These are phyloP conservation scores for Asclepias syriaca DNA, from an alignment of 257 asterid species.

Conservation along the genomic window DNA sequence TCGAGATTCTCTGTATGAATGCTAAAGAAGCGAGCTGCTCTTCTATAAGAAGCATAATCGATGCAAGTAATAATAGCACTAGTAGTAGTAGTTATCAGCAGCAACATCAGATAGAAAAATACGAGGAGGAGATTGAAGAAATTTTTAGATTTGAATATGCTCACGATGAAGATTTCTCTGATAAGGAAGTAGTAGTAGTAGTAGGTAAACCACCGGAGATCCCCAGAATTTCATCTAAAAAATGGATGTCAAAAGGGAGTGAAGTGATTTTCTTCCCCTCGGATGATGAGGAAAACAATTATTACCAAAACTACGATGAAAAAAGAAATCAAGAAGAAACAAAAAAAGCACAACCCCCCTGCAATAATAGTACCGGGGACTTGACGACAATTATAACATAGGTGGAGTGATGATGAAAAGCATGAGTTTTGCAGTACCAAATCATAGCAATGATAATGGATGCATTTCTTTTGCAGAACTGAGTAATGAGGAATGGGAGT, in stretches of 20 bases:
- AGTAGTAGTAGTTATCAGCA: background rate
- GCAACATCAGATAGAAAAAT: slow-evolving; percentile 24
- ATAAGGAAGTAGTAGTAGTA: slow-evolving; percentile 13
- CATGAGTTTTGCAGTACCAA: slow-evolving; percentile 52
- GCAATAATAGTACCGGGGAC: background rate
- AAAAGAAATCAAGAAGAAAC: slow-evolving; percentile 17
- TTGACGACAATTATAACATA: slow-evolving; percentile 14
- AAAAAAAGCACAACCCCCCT: background rate
- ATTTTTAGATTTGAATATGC: slow-evolving; percentile 50
- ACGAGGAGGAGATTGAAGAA: slow-evolving; percentile 31
- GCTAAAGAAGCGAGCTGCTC: slow-evolving; percentile 45
- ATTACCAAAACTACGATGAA: slow-evolving; percentile 7
- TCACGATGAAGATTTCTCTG: slow-evolving; percentile 16
- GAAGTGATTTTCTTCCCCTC: slow-evolving; percentile 15
- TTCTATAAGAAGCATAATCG: slow-evolving; percentile 18
- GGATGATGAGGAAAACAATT: slow-evolving; percentile 20
- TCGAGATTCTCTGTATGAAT: slow-evolving; percentile 61
- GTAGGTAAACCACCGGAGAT: slow-evolving; percentile 47
- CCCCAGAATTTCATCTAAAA: slow-evolving; percentile 39
- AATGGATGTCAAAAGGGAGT: slow-evolving; percentile 28
- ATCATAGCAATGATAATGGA: slow-evolving; percentile 42
- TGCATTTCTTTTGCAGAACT: slow-evolving; percentile 64
- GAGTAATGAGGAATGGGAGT: slow-evolving; percentile 55
- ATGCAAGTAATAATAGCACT: slow-evolving; percentile 11
- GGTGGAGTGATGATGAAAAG: slow-evolving; percentile 63